Percentiles rank a stretch among this genome's conserved stretches.
These are phyloP conservation scores for Globisporangium cylindrosporum DNA, from an alignment of 352 stramenopile species.

Conservation along the genomic window DNA sequence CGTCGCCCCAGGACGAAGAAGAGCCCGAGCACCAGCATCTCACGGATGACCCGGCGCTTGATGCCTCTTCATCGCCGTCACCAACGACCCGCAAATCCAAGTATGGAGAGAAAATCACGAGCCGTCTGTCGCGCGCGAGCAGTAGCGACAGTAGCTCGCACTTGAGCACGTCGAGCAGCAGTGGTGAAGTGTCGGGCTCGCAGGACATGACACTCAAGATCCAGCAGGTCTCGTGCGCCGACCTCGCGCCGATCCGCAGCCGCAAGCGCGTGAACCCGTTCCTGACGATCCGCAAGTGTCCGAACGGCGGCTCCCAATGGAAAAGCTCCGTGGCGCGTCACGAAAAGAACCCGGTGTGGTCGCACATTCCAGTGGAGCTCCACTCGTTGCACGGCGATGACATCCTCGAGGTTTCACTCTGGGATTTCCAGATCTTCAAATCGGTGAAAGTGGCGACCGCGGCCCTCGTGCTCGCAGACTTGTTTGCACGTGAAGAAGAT, in stretches of 20 bases:
- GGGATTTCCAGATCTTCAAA: conserved; percentile 63
- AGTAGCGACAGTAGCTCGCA: conserved; percentile 15
- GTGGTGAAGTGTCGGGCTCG: conserved; percentile 14
- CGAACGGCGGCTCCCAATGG: conserved; percentile 28
- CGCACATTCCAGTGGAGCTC: conserved; percentile 36
- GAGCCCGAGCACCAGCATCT: conserved; percentile 28
- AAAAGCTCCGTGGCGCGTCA: conserved; percentile 46
- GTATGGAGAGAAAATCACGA: conserved; percentile 5
- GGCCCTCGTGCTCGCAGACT: conserved; percentile 37
- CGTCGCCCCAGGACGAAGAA: conserved; percentile 20
- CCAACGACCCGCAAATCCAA: conserved; percentile 3
- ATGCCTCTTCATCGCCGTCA: not conserved
- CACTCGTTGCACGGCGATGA: conserved; percentile 29
- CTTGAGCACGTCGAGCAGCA: conserved; percentile 20
- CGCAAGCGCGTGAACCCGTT: conserved; percentile 62
- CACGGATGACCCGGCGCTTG: conserved; percentile 1
- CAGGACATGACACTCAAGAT: conserved; percentile 30
- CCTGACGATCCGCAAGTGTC: conserved; percentile 34
- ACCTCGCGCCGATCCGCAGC: conserved; percentile 45
- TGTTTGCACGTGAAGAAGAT: conserved; percentile 32
- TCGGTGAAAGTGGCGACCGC: conserved; percentile 54
- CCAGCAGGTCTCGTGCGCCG: conserved; percentile 36
- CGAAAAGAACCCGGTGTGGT: conserved; percentile 42
- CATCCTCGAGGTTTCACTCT: conserved; percentile 60
- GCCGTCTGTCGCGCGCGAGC: conserved; percentile 8